A percentile compares a stretch with the other conserved stretches of the same genome.
These are phyloP conservation scores for Cyclospora cayetanensis DNA, from an alignment of 169 alveolate genomes.

Conservation along the genomic window DNA sequence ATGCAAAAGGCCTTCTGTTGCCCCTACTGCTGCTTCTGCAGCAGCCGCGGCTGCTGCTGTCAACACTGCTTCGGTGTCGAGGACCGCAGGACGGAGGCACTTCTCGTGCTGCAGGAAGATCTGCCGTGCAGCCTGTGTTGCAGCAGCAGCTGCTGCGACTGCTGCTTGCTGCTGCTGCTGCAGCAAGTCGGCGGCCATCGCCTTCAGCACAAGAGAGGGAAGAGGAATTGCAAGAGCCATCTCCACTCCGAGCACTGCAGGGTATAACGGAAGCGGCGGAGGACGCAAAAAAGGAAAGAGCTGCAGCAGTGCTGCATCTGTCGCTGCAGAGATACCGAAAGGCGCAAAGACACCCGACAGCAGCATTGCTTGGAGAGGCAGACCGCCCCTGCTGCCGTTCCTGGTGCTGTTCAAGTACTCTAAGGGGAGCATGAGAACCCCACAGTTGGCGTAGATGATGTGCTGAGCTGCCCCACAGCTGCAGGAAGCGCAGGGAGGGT, in stretches of 20 bases:
- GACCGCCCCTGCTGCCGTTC: slow-evolving; percentile 44
- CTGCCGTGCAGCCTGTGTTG: not conserved
- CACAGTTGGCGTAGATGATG: slow-evolving; percentile 1
- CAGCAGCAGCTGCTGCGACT: slow-evolving; percentile 15
- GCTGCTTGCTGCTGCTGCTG: slow-evolving; percentile 16
- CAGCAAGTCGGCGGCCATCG: slow-evolving; percentile 35
- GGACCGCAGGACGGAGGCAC: no score
- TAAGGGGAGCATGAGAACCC: slow-evolving; percentile 44
- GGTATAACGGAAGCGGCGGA: slow-evolving; percentile 40
- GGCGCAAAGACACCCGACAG: slow-evolving; percentile 49
- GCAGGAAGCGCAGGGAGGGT: slow-evolving; percentile 26
- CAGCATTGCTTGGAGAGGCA: not conserved
- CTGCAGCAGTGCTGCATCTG: slow-evolving; percentile 58
- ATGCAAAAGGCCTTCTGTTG: slow-evolving; percentile 20
- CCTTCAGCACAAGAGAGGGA: slow-evolving; percentile 26
- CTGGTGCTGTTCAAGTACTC: slow-evolving; percentile 9
- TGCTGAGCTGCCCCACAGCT: slow-evolving; percentile 46
- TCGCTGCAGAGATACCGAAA: slow-evolving; percentile 19
- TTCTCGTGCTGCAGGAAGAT: not conserved
- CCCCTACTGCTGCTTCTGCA: not conserved
- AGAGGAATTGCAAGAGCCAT: slow-evolving; percentile 30
- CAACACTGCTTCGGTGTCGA: not conserved
- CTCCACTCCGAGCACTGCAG: slow-evolving; percentile 49
- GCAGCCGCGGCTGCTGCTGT: not conserved
- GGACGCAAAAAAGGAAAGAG: slow-evolving; percentile 70